Evolutionary conservation across 2,329 filamentous ascomycete genomes (phyloP).

Genomic region (Stagonosporopsis cucurbitacearum): DNA sequence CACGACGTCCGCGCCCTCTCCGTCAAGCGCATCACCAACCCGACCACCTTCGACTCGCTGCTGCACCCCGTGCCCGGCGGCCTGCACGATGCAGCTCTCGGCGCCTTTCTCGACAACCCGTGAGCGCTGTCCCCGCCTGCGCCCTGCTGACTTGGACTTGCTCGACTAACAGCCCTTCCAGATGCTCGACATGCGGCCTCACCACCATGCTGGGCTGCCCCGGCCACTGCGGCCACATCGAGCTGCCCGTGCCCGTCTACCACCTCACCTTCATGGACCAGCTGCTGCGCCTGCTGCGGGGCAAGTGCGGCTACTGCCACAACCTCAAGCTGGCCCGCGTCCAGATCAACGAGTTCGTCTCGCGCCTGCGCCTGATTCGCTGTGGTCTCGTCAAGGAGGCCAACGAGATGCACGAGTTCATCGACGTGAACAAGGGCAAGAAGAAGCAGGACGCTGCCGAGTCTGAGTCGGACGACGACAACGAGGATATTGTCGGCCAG

Average conservation of each 20-base stretch:
- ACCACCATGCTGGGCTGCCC: constrained; percentile 77
- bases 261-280: constrained; percentile 98
- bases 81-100: constrained; percentile 89
- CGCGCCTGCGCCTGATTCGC: constrained; percentile 84
- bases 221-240: constrained; percentile 93
- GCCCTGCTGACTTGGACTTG: not conserved
- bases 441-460: constrained; percentile 55
- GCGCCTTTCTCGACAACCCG: constrained; percentile 83
- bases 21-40: constrained; percentile 91
- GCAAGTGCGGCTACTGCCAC: constrained; percentile 90
- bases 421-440: constrained; percentile 51
- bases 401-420: constrained; percentile 55
- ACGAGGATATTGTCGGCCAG: constrained; percentile 62
- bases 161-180: constrained; percentile 5
- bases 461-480: constrained; percentile 67
- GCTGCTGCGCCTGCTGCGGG: constrained; percentile 80
- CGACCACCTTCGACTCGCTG: constrained; percentile 90
- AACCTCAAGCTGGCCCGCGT: constrained; percentile 79
- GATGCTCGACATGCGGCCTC: constrained; percentile 83
- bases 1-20: constrained; percentile 88
- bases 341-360: constrained; percentile 78
- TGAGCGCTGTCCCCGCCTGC: constrained; percentile 49
- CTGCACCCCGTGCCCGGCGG: constrained; percentile 89
- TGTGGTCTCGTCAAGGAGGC: constrained; percentile 80
- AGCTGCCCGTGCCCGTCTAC: constrained; percentile 90